Conservation (phyloP, 441 rosid species). For the Pelargonium myrrhifolium region DNA sequence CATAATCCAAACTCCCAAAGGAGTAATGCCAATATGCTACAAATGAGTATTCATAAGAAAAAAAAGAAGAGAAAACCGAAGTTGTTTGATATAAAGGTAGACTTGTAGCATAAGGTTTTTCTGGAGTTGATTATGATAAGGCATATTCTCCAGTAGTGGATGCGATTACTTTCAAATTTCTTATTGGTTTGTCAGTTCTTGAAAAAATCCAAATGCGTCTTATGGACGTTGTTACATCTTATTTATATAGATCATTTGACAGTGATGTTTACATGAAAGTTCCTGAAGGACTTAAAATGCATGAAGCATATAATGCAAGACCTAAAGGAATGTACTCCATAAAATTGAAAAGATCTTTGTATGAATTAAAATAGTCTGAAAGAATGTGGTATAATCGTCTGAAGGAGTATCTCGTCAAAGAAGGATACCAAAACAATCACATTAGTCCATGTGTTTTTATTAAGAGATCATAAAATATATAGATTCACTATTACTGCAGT, state of each 20-base stretch:
- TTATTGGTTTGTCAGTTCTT: neutral
- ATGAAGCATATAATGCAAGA: neutral
- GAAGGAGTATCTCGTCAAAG: neutral
- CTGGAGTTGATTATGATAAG: conserved; percentile 9
- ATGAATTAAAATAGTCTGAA: neutral
- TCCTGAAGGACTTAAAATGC: conserved; percentile 3
- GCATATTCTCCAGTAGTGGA: conserved; percentile 16
- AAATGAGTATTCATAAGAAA: conserved; percentile 1
- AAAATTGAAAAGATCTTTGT: conserved; percentile 6
- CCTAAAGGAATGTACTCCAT: neutral
- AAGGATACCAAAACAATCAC: neutral
- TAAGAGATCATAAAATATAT: neutral
- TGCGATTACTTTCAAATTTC: conserved; percentile 4
- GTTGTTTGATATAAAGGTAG: conserved; percentile 5
- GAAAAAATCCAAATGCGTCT: neutral
- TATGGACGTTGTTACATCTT: conserved; percentile 9
- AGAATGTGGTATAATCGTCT: neutral
- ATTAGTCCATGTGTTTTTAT: neutral
- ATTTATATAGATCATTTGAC: conserved; percentile 9
- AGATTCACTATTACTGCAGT: neutral
- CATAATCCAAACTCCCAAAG: conserved; percentile 8
- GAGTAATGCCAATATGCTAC: conserved; percentile 4
- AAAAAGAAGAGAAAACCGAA: conserved; percentile 13
- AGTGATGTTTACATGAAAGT: conserved; percentile 15
- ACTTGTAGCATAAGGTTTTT: conserved; percentile 12